phyloP scores from a whole-genome alignment of 2,329 filamentous ascomycete genomes.

The Colletotrichum sp. region DNA sequence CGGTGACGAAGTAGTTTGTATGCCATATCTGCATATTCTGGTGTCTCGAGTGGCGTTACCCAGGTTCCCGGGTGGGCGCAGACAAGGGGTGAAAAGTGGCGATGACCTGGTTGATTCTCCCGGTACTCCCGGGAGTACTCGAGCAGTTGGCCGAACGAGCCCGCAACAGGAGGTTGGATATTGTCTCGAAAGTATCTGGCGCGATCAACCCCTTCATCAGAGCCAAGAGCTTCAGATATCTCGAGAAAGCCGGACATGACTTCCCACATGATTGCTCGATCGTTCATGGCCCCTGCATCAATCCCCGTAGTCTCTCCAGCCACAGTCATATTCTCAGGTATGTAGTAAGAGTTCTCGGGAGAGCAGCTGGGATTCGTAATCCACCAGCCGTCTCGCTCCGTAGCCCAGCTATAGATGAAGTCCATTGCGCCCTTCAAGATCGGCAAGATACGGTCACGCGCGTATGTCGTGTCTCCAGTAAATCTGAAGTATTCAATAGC shows the following conservation, averaged over 20 bases:
- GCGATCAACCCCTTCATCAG: background rate
- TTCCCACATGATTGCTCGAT: conserved; percentile 21
- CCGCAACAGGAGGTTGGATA: background rate
- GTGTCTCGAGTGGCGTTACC: conserved; percentile 28
- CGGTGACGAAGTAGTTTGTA: background rate
- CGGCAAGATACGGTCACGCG: conserved; percentile 28
- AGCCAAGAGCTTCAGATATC: conserved; percentile 5
- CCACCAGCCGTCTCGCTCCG: conserved; percentile 30
- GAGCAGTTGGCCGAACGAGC: conserved; percentile 38
- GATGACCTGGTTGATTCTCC: conserved; percentile 50
- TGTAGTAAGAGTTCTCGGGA: conserved; percentile 26
- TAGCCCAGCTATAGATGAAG: conserved; percentile 42
- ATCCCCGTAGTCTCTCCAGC: conserved; percentile 8
- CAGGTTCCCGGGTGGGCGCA: conserved; percentile 50
- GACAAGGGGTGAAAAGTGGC: conserved; percentile 55
- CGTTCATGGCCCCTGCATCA: conserved; percentile 9
- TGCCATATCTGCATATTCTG: conserved; percentile 26
- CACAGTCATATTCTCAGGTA: conserved; percentile 13
- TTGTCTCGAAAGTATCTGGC: conserved; percentile 9
- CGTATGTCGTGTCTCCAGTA: conserved; percentile 28
- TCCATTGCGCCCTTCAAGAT: conserved; percentile 36
- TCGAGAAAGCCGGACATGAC: conserved; percentile 9
- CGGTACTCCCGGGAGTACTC: conserved; percentile 42
- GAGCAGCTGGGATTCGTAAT: conserved; percentile 26
- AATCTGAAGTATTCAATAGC: conserved; percentile 41